phyloP scores from a whole-genome alignment of 1,284 basidiomycete species.

The Austroboletus niveus region DNA sequence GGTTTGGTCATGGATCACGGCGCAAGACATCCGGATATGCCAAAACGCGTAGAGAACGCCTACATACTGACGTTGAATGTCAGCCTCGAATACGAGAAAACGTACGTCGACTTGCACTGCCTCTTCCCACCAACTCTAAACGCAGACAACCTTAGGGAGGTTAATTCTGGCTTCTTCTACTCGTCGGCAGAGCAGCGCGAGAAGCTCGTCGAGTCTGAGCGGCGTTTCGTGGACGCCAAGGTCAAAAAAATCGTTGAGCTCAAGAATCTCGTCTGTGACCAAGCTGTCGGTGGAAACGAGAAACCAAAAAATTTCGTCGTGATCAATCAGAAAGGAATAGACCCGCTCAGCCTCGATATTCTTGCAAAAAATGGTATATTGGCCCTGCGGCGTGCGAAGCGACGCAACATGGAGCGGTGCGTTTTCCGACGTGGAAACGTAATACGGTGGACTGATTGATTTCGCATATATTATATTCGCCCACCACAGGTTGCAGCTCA shows the following conservation, averaged over 20 bases:
- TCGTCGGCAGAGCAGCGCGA: conserved; percentile 98
- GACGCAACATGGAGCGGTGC: conserved; percentile 96
- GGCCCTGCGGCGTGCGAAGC: conserved; percentile 92
- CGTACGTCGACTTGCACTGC: conserved; percentile 55
- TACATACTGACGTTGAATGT: conserved; percentile 97
- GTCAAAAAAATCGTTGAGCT: conserved; percentile 97
- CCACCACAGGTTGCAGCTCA: conserved; percentile 74
- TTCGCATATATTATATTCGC: conserved; percentile 2
- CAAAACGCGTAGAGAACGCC: conserved; percentile 96
- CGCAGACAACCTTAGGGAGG: conserved; percentile 65
- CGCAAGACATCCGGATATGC: conserved; percentile 98
- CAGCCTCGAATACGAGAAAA: conserved; percentile 99
- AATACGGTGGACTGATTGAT: conserved; percentile 23
- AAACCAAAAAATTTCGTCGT: conserved; percentile 90
- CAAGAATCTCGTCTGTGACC: conserved; percentile 95
- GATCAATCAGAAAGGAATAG: conserved; percentile 99
- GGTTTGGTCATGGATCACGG: conserved; percentile 97
- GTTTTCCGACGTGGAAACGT: conserved; percentile 22
- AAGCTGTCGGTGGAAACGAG: conserved; percentile 77
- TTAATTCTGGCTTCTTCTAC: conserved; percentile 99
- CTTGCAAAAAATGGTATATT: conserved; percentile 97
- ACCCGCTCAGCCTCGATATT: conserved; percentile 95
- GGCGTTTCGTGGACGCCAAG: conserved; percentile 92
- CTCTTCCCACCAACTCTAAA: conserved; percentile 14
- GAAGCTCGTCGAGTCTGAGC: conserved; percentile 97